Evolutionary conservation across 805 yeast species (phyloP).

Genomic region (Candida jianshihensis): DNA sequence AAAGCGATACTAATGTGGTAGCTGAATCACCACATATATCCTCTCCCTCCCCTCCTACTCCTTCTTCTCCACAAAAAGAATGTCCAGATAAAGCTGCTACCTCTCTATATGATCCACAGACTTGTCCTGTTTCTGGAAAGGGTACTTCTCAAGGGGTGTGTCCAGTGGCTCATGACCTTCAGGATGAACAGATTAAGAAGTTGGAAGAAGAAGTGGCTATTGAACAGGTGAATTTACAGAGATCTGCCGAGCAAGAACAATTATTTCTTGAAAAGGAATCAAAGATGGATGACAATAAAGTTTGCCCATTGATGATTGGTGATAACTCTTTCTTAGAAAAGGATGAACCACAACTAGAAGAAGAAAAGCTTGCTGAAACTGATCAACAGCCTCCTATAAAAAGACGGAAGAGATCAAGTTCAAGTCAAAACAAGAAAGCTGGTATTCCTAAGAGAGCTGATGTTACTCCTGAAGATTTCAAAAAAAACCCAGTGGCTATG

Average conservation of each 20-base stretch:
- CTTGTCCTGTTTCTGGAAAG: constrained; percentile 4
- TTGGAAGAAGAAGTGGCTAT: constrained; percentile 3
- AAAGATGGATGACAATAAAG: constrained; percentile 27
- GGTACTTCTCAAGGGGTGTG: constrained; percentile 14
- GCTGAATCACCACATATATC: too few species aligned
- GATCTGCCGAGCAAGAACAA: too few species aligned
- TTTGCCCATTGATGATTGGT: constrained; percentile 40
- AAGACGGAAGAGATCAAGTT: constrained; percentile 11
- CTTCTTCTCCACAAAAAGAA: background rate
- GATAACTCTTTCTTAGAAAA: constrained; percentile 27
- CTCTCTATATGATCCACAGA: background rate
- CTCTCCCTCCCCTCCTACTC: too few species aligned
- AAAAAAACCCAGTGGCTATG: constrained; percentile 22
- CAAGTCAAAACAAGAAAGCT: constrained; percentile 9
- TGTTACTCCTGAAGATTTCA: constrained; percentile 17
- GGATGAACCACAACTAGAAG: background rate
- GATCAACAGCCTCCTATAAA: background rate
- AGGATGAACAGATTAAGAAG: constrained; percentile 1
- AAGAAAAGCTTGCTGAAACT: background rate
- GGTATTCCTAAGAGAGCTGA: constrained; percentile 1
- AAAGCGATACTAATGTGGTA: too few species aligned
- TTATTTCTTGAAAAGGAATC: background rate
- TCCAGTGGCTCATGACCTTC: constrained; percentile 19
- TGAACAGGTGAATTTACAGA: too few species aligned
- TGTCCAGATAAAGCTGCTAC: background rate